A percentile compares a stretch with the other conserved stretches of the same genome.
Conservation (phyloP, 2,329 filamentous ascomycete species). For the Colletotrichum sp. region DNA sequence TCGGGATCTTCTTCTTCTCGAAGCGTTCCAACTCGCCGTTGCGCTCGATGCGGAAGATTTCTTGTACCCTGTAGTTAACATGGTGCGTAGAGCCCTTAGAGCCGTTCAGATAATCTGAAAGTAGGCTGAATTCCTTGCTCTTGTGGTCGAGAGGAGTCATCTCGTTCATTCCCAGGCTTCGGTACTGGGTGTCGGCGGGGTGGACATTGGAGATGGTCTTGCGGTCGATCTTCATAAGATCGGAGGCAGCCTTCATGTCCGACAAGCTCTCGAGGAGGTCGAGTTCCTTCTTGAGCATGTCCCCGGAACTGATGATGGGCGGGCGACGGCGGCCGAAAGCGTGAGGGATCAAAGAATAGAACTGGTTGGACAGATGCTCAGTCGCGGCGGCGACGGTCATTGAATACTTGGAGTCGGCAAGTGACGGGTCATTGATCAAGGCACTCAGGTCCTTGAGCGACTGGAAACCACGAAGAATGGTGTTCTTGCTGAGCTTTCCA, state of each 20-base stretch:
- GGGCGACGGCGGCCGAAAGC: constrained; percentile 77
- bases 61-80: constrained; percentile 64
- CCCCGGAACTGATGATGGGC: constrained; percentile 65
- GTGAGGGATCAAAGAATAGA: constrained; percentile 85
- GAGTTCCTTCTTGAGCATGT: constrained; percentile 74
- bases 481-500: constrained; percentile 82
- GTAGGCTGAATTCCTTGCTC: constrained; percentile 67
- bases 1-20: constrained; percentile 57
- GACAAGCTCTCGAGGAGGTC: constrained; percentile 81
- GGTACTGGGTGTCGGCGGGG: constrained; percentile 74
- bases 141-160: constrained; percentile 71
- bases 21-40: constrained; percentile 76
- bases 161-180: constrained; percentile 74
- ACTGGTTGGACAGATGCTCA: constrained; percentile 75
- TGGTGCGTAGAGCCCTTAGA: constrained; percentile 73
- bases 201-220: constrained; percentile 54
- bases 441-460: constrained; percentile 77
- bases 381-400: constrained; percentile 45
- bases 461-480: constrained; percentile 77
- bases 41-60: constrained; percentile 86
- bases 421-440: constrained; percentile 60
- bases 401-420: constrained; percentile 50
- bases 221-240: constrained; percentile 73
- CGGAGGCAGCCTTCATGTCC: constrained; percentile 83
- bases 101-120: constrained; percentile 70